Conservation (phyloP, 371 early-diverging fungal genomes). For the Mortierella sp. region DNA sequence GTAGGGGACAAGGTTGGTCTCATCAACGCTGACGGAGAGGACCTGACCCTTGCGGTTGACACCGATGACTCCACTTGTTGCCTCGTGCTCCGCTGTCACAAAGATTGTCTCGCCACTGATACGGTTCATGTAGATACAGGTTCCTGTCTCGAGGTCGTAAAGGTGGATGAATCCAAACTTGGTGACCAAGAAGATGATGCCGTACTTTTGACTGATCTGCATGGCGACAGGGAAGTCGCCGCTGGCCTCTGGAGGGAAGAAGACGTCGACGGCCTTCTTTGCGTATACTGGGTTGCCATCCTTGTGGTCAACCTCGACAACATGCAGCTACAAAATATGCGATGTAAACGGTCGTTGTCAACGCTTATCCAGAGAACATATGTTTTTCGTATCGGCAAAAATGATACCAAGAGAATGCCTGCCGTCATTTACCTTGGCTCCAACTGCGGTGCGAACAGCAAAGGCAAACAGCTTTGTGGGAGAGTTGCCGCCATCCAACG, state of each 20-base stretch:
- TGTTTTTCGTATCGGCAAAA: background rate
- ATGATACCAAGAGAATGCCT: background rate
- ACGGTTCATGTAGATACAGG: constrained; percentile 96
- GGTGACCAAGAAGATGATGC: constrained; percentile 94
- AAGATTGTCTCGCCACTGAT: constrained; percentile 98
- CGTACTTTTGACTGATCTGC: constrained; percentile 94
- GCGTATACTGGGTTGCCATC: constrained; percentile 92
- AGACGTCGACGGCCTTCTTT: constrained; percentile 94
- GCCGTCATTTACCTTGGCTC: constrained; percentile 79
- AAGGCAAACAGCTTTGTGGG: constrained; percentile 95
- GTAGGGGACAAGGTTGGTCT: constrained; percentile 90
- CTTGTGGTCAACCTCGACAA: constrained; percentile 96
- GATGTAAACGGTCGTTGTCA: background rate
- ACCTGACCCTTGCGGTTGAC: constrained; percentile 99
- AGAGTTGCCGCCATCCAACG: constrained; percentile 79
- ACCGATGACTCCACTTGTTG: constrained; percentile 90
- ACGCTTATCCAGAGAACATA: too few species aligned
- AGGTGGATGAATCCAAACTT: constrained; percentile 98
- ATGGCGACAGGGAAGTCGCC: constrained; percentile 97
- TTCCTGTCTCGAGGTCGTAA: constrained; percentile 94
- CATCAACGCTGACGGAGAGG: constrained; percentile 93
- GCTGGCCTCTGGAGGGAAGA: constrained; percentile 95
- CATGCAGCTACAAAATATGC: constrained; percentile 79
- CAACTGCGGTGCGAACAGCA: constrained; percentile 86
- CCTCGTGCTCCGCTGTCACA: constrained; percentile 93